Base-by-base conservation (phyloP, 805 yeast genomes). In the Candida arabinofermentans region DNA sequence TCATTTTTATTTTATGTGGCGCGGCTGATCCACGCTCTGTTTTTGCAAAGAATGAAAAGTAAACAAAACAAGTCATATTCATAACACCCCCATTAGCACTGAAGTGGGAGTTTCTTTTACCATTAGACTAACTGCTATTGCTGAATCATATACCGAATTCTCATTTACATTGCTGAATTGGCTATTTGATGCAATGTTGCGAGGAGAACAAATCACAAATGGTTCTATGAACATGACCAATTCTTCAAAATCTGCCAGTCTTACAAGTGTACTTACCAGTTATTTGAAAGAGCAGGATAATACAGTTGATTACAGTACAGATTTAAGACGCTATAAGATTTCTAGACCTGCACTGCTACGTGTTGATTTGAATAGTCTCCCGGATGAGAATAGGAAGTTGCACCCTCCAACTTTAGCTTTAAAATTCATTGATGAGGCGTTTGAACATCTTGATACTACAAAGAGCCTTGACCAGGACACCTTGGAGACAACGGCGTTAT, bases 321-420 rank as follows among this genome's bases (percentile, higher is more conserved):
- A 29, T 16, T 14, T 29, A 7, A 29, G 14, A 10, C 17, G 18
- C 9, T 19, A 29, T 29, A 29, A 19, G 32, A 14, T 29, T 8
- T 10, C 32, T 5, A 29, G 32, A 14, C 19, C 32, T n/a, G 32
- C 14, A 14, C 32, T 29, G 5, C 6, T 10, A n/a, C 13, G 21
- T 12, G 27, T 13, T 27, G 26, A 12, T 9, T 8, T n/a, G 5
- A 35, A 35, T n/a, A 35, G n/a, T 16, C 17, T 24, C 3, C 18
- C 17, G 12, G 31, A 35, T 10, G 13, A 24, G 9, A 18, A 14
- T 8, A 10, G 6, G 10, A 24, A 36, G 21, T n/a, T 13, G 10
- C 32, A 21, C 10, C 33, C 51, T 8, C 34, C 27, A 24, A 46
- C 41, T 13, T 40, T 42, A 19, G 50, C 50, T 16, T 24, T 42